Evolutionary conservation across 441 rosid species (phyloP).

Genomic region (Breynia disticha): DNA sequence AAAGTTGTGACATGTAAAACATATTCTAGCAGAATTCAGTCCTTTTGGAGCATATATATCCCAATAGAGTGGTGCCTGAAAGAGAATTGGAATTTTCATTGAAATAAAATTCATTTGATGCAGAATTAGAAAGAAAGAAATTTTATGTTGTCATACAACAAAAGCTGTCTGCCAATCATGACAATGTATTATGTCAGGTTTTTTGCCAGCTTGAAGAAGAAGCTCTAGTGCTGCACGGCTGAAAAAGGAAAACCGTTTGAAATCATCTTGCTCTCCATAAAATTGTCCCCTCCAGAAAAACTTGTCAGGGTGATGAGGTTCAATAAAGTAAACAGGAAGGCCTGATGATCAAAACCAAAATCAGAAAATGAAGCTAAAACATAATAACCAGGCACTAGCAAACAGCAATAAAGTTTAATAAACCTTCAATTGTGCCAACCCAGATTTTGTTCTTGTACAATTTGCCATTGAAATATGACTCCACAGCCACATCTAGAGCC

Average conservation of each 20-base stretch:
- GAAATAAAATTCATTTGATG: conserved; percentile 10
- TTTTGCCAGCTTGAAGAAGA: conserved; percentile 87
- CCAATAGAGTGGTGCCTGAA: conserved; percentile 95
- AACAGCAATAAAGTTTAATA: conserved; percentile 5
- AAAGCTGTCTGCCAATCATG: conserved; percentile 99
- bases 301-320: conserved; percentile 89
- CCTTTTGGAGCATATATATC: conserved; percentile 90
- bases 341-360: conserved; percentile 41
- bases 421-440: conserved; percentile 91
- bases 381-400: conserved; percentile 7
- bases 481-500: conserved; percentile 72
- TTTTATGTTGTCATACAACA: conserved; percentile 49
- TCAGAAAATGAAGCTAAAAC: conserved; percentile 23
- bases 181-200: conserved; percentile 93
- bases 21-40: conserved; percentile 82
- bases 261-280: conserved; percentile 94
- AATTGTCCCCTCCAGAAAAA: conserved; percentile 94
- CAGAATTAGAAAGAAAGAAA: conserved; percentile 6
- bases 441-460: conserved; percentile 79
- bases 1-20: conserved; percentile 96
- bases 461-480: conserved; percentile 84
- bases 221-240: conserved; percentile 96
- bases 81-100: conserved; percentile 7
- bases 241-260: conserved; percentile 85
- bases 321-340: conserved; percentile 91